phyloP scores from a whole-genome alignment of 2,329 filamentous ascomycete genomes.

The Claviceps sp. region DNA sequence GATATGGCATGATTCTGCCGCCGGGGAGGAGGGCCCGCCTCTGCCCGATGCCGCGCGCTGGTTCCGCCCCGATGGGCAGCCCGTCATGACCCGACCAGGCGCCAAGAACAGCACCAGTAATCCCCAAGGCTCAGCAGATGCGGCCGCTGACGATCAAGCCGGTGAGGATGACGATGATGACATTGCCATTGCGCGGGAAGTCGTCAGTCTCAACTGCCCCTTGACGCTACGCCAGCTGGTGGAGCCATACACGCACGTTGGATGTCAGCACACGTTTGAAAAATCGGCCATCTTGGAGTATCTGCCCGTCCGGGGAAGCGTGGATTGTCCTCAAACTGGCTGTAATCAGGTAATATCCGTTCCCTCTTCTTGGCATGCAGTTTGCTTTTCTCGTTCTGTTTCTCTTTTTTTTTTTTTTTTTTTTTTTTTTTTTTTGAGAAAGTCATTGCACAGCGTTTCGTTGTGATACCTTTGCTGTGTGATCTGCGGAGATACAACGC shows the following conservation, averaged over 20 bases:
- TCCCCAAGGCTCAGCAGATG: background rate
- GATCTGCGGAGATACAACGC: background rate
- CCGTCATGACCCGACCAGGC: slow-evolving; percentile 20
- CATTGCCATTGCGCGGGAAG: slow-evolving; percentile 50
- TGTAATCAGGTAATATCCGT: slow-evolving; percentile 40
- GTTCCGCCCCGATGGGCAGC: slow-evolving; percentile 35
- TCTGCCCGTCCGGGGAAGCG: slow-evolving; percentile 27
- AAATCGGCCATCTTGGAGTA: slow-evolving; percentile 46
- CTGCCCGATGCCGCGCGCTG: slow-evolving; percentile 40
- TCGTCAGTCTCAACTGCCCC: slow-evolving; percentile 55
- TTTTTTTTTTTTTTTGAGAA: background rate
- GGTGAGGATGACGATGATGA: slow-evolving; percentile 51
- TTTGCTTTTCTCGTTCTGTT: too few relatives aligned
- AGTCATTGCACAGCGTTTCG: background rate
- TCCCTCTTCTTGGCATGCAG: background rate
- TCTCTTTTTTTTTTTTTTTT: too few relatives aligned
- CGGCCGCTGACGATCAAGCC: slow-evolving; percentile 5
- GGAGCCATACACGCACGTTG: slow-evolving; percentile 51
- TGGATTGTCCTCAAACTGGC: slow-evolving; percentile 51
- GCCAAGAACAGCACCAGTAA: background rate
- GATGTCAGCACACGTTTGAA: slow-evolving; percentile 64
- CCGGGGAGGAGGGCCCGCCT: slow-evolving; percentile 33
- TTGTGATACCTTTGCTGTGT: background rate
- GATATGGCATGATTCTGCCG: slow-evolving; percentile 40
- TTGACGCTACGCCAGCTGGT: slow-evolving; percentile 50